Conservation (phyloP, 805 yeast species). For the Diddensiella santjacobensis region DNA sequence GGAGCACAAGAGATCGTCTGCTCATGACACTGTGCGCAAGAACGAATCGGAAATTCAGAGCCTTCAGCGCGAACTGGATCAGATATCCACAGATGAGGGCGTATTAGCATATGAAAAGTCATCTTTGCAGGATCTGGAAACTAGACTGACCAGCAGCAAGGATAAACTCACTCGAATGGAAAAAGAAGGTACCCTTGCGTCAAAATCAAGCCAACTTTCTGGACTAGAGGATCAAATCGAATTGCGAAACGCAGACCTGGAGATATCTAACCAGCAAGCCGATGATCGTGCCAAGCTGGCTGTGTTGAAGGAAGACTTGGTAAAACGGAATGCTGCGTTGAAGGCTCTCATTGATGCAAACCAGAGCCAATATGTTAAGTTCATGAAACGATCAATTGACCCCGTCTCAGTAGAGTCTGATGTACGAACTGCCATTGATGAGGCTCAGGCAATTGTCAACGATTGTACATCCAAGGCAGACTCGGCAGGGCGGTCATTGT, state of each 20-base stretch:
- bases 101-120: slow-evolving; percentile 45
- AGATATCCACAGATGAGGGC: slow-evolving; percentile 42
- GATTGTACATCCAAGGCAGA: slow-evolving; percentile 13
- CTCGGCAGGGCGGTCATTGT: slow-evolving; percentile 21
- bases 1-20: slow-evolving; percentile 22
- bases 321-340: slow-evolving; percentile 32
- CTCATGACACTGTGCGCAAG: slow-evolving; percentile 10
- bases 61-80: slow-evolving; percentile 39
- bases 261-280: slow-evolving; percentile 52
- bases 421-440: slow-evolving; percentile 22
- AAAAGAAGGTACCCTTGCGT: slow-evolving; percentile 7
- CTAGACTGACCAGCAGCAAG: slow-evolving; percentile 30
- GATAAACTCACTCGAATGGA: slow-evolving; percentile 14
- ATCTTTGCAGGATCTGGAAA: slow-evolving; percentile 39
- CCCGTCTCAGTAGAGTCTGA: slow-evolving; percentile 18
- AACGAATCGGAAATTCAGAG: slow-evolving; percentile 35
- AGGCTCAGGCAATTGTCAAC: slow-evolving; percentile 22
- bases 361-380: slow-evolving; percentile 23
- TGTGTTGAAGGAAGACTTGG: slow-evolving; percentile 41
- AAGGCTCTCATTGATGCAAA: slow-evolving; percentile 31
- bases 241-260: slow-evolving; percentile 46
- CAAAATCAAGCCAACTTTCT: slow-evolving; percentile 7
- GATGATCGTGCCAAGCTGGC: slow-evolving; percentile 55
- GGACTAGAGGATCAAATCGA: slow-evolving; percentile 41
- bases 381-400: slow-evolving; percentile 22